Evolutionary conservation across 202 grass and related monocot species (phyloP), one percentile per base, ranked within the genome.

Genomic region (Elaeis oleifera): DNA sequence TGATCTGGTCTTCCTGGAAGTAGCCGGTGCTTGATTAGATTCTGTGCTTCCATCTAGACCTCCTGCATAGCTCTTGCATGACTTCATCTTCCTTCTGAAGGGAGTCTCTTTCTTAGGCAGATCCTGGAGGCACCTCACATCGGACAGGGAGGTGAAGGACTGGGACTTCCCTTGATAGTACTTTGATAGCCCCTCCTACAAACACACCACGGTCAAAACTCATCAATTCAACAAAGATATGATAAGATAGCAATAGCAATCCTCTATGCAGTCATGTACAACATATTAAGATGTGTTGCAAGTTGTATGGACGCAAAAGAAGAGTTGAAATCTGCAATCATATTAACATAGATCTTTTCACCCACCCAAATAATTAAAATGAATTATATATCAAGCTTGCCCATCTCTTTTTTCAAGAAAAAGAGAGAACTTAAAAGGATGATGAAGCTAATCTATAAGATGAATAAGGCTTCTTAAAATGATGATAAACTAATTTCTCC

Each of bases 91-190:
- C 65, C 61, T 89, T 13, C 25, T 79, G 67, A 61, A 82, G 0
- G 89, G 85, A 0, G 11, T 76, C 66, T 76, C 80, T 57, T 81
- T 99, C 79, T 94, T 99, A 19, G 82, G 89, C 19, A 99, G 70
- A 63, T 99, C 95, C 51, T 90, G 75, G 8, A 89, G 54, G 78
- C 85, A 89, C 50, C 81, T 71, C 26, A 80, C 95, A 13, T 80
- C 89, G 8, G 82, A 79, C 57, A 99, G 75, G 14, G 83, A 94
- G 20, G 78, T 72, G 60, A 82, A 89, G 0, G 95, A 99, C 61
- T 94, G 89, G 5, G 95, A 99, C 58, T 94, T 99, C 21, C 95
- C 95, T 50, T 94, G 79, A 1, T 99, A 99, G 76, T 85, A 89
- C 18, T 74, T 89, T 5, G 95, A 99, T 13, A 99, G 18, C 49